Evolutionary conservation across 2,329 filamentous ascomycete species (phyloP).

Genomic region (Fonsecaea erecta): DNA sequence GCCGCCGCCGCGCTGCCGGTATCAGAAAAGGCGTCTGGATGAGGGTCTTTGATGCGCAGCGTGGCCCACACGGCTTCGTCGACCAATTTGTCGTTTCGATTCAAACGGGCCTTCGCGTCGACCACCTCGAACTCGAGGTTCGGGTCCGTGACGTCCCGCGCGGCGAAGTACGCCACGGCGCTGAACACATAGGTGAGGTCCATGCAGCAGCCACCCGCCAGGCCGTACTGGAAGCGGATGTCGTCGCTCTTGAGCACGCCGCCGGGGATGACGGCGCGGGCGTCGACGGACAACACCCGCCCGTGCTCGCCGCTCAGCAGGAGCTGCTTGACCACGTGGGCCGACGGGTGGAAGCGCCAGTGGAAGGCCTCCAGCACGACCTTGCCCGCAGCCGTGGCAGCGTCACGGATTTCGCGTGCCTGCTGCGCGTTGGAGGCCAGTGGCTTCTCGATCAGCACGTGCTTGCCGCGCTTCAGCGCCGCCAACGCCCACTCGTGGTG

Average conservation of each 20-base stretch:
- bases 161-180: slow-evolving; percentile 11
- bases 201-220: slow-evolving; percentile 23
- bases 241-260: slow-evolving; percentile 9
- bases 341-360: slow-evolving; percentile 57
- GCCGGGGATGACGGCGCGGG: slow-evolving; percentile 4
- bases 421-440: slow-evolving; percentile 56
- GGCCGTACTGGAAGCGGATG: slow-evolving; percentile 27
- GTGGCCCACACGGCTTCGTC: background rate
- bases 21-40: background rate
- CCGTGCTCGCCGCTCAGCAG: slow-evolving; percentile 15
- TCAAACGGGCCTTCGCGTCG: background rate
- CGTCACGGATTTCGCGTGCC: slow-evolving; percentile 52
- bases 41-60: background rate
- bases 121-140: slow-evolving; percentile 12
- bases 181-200: slow-evolving; percentile 25
- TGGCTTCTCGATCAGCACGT: slow-evolving; percentile 62
- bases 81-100: background rate
- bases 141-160: slow-evolving; percentile 9
- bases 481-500: slow-evolving; percentile 57
- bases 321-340: slow-evolving; percentile 48
- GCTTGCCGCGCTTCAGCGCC: slow-evolving; percentile 57
- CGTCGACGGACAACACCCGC: background rate
- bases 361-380: slow-evolving; percentile 61
- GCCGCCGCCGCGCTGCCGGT: no score
- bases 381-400: slow-evolving; percentile 45